Conservation (phyloP, 129 eudicot species). For the Flaveria sonorensis region DNA sequence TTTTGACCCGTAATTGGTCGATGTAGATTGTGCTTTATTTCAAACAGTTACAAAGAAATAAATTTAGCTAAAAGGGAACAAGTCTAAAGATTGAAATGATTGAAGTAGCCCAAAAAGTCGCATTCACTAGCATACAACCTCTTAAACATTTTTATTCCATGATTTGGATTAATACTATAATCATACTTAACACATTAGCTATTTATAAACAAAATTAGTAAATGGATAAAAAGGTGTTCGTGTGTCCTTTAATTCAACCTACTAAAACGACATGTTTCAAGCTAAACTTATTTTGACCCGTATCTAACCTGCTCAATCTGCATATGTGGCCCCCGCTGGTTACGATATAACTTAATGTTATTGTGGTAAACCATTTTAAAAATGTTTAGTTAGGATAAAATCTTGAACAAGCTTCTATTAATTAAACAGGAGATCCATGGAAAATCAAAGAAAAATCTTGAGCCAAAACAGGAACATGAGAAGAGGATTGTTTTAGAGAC, state of each 20-base stretch:
- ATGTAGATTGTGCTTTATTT: constrained; percentile 2
- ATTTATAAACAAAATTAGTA: background rate
- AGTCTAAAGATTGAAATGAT: background rate
- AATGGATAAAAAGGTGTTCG: no score
- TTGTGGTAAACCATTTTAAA: background rate
- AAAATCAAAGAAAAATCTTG: constrained; percentile 72
- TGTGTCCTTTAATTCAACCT: background rate
- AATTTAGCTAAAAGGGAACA: background rate
- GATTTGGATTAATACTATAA: background rate
- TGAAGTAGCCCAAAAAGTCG: background rate
- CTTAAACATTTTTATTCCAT: background rate
- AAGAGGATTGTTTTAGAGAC: constrained; percentile 83
- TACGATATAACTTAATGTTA: background rate
- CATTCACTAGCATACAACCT: background rate
- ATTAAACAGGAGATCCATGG: constrained; percentile 67
- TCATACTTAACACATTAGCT: background rate
- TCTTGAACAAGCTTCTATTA: constrained; percentile 8
- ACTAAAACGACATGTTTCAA: constrained; percentile 2
- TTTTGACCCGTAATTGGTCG: background rate
- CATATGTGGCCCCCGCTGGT: background rate
- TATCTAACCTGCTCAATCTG: background rate
- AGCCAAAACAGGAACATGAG: constrained; percentile 78
- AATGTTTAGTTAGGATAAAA: background rate
- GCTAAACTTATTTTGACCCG: background rate
- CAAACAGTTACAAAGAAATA: background rate